A percentile compares a stretch with the other conserved stretches of the same genome.
Conservation (phyloP, 129 eudicot genomes). For the sunflower (Helianthus annuus) region DNA sequence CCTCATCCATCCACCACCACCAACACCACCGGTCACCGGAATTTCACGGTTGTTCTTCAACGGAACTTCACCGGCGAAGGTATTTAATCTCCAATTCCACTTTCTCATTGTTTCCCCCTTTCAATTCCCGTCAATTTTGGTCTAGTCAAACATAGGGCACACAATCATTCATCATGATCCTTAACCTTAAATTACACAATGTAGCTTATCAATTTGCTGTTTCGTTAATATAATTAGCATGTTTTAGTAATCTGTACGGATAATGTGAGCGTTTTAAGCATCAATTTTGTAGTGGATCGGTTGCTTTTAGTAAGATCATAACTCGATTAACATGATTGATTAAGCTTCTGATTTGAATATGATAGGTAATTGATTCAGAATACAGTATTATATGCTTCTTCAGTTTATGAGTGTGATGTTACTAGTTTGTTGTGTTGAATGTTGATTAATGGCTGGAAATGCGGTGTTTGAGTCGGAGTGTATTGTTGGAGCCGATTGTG, state of each 20-base stretch:
- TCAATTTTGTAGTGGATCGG: slow-evolving; percentile 15
- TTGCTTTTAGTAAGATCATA: slow-evolving; percentile 18
- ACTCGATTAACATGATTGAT: not conserved
- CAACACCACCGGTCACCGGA: slow-evolving; percentile 24
- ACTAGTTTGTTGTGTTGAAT: not conserved
- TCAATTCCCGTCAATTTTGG: slow-evolving; percentile 15
- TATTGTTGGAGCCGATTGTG: slow-evolving; percentile 59
- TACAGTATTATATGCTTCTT: slow-evolving; percentile 15
- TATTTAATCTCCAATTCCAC: slow-evolving; percentile 4
- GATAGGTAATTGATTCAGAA: slow-evolving; percentile 29
- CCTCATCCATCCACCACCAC: not conserved
- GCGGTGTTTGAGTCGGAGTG: slow-evolving; percentile 55
- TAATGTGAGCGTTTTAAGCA: slow-evolving; percentile 24
- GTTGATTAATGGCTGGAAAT: slow-evolving; percentile 63
- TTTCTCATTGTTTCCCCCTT: not conserved
- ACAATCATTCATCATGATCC: slow-evolving; percentile 1
- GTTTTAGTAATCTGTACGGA: slow-evolving; percentile 15
- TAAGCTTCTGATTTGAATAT: not conserved
- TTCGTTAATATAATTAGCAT: slow-evolving; percentile 2
- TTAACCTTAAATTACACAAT: slow-evolving; percentile 21
- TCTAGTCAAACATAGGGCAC: slow-evolving; percentile 41
- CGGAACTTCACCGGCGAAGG: slow-evolving; percentile 8
- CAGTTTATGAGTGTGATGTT: slow-evolving; percentile 15
- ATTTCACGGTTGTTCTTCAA: not conserved
- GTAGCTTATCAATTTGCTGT: not conserved